Conservation (phyloP, 108 stramenopile genomes). For the Chaetoceros tenuissimus region DNA sequence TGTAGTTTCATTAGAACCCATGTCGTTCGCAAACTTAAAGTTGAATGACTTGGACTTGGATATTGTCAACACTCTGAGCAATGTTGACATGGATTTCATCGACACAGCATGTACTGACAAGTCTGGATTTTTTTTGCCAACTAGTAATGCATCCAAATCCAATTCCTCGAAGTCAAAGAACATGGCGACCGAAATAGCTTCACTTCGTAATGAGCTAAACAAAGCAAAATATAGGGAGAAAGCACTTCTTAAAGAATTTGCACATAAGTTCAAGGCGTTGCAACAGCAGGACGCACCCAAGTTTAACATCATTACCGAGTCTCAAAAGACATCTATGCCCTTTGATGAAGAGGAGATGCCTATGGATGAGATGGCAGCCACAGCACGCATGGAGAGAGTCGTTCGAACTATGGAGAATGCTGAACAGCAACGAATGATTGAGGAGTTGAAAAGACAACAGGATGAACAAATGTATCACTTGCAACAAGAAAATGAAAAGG, state of each 20-base stretch:
- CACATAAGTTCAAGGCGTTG: background rate
- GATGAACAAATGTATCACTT: background rate
- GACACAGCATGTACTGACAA: no score
- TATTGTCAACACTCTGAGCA: no score
- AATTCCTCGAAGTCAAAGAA: no score
- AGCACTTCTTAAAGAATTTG: background rate
- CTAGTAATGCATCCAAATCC: no score
- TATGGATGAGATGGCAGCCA: background rate
- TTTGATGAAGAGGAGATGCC: background rate
- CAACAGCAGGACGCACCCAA: background rate
- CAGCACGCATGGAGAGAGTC: background rate
- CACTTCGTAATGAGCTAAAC: background rate
- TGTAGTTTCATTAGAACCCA: no score
- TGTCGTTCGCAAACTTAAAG: no score
- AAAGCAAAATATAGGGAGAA: background rate
- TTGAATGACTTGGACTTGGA: no score
- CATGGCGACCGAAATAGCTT: no score
- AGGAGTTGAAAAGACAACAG: background rate
- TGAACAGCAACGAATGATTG: background rate
- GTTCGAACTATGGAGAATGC: background rate
- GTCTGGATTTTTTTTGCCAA: no score
- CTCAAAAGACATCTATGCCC: background rate
- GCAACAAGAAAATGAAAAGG: background rate
- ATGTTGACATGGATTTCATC: no score
- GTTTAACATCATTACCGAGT: background rate